These are phyloP conservation scores for Sporisorium sorghi DNA, from an alignment of 1,284 basidiomycete species.

Conservation along the genomic window DNA sequence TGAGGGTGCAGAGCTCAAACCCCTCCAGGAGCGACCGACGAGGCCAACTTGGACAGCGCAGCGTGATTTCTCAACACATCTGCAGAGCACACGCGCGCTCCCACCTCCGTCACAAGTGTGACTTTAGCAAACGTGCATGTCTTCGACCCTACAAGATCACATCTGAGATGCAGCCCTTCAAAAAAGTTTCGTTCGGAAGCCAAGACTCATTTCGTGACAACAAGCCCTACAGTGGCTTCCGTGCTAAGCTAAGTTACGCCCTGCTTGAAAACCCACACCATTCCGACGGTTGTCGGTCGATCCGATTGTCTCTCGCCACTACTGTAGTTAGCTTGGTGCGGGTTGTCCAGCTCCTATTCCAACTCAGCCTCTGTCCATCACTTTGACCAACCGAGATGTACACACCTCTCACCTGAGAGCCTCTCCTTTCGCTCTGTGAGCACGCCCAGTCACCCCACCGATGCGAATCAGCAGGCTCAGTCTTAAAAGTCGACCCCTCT, in stretches of 20 bases:
- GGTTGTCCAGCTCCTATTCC: too few relatives aligned
- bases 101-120: background rate
- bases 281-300: too few relatives aligned
- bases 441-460: background rate
- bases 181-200: background rate
- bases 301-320: too few relatives aligned
- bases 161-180: slow-evolving; percentile 11
- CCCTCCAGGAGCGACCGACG: background rate
- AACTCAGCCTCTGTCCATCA: too few relatives aligned
- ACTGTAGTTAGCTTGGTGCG: too few relatives aligned
- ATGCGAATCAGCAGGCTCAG: slow-evolving; percentile 1
- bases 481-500: background rate
- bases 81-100: background rate
- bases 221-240: too few relatives aligned
- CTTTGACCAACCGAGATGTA: too few relatives aligned
- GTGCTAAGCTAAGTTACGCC: too few relatives aligned
- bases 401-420: background rate
- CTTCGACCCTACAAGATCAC: slow-evolving; percentile 22
- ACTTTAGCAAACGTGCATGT: background rate
- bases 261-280: too few relatives aligned
- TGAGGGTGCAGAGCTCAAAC: background rate
- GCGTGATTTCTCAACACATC: too few relatives aligned
- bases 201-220: too few relatives aligned
- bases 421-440: too few relatives aligned
- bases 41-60: background rate